These are phyloP conservation scores for Phycomyces nitens DNA, from an alignment of 192 early-diverging fungal genomes.

Conservation along the genomic window DNA sequence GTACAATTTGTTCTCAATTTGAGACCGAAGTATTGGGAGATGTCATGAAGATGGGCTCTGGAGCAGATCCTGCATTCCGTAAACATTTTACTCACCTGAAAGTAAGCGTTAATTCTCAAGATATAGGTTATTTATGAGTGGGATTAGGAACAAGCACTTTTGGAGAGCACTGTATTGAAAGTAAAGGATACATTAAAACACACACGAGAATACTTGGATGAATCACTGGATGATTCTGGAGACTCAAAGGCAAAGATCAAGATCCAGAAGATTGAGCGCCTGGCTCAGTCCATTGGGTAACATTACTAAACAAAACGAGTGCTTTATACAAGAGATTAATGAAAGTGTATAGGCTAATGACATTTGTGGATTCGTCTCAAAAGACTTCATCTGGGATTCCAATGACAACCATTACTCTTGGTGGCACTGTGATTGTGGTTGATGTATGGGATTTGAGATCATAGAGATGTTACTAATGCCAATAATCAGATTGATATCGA, in stretches of 20 bases:
- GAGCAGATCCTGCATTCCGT: conserved; percentile 33
- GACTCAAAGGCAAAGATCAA: conserved; percentile 21
- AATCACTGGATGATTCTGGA: conserved; percentile 8
- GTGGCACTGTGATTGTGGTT: conserved; percentile 34
- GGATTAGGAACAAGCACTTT: conserved; percentile 29
- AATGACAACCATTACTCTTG: conserved; percentile 31
- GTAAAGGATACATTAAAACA: conserved; percentile 21
- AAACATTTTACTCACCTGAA: conserved; percentile 37
- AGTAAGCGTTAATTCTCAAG: conserved; percentile 3
- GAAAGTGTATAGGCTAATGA: conserved; percentile 20
- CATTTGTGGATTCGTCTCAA: conserved; percentile 34
- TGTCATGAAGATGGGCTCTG: conserved; percentile 30
- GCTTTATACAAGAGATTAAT: background rate
- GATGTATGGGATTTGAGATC: conserved; percentile 17
- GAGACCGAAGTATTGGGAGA: conserved; percentile 35
- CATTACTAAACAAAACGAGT: background rate
- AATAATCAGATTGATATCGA: conserved; percentile 31
- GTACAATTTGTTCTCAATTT: conserved; percentile 36
- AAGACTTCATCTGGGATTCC: conserved; percentile 15
- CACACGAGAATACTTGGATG: conserved; percentile 16
- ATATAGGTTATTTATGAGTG: too few relatives aligned
- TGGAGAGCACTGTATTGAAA: conserved; percentile 29
- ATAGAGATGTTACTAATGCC: background rate
- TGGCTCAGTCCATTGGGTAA: conserved; percentile 30
- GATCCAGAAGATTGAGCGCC: conserved; percentile 15